phyloP scores from a whole-genome alignment of 78 protist species.

The Emiliania huxleyi region DNA sequence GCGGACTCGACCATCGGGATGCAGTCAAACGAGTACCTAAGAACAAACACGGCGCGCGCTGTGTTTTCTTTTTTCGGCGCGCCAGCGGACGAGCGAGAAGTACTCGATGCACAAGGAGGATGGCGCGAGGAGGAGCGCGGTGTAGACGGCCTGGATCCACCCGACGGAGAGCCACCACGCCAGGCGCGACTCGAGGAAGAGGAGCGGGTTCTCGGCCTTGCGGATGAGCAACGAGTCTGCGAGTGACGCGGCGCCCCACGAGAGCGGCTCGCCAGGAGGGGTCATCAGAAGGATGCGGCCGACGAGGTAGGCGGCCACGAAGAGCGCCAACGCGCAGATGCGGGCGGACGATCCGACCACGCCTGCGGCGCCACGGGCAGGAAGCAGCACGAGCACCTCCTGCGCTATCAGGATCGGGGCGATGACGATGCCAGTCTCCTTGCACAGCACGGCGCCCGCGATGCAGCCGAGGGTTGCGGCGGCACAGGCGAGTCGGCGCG shows the following conservation, averaged over 20 bases:
- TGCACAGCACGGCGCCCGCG: slow-evolving; percentile 5
- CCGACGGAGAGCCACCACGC: neutral
- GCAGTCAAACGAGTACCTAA: slow-evolving; percentile 29
- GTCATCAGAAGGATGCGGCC: neutral
- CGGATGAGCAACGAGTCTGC: neutral
- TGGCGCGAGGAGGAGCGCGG: neutral
- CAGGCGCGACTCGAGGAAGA: neutral
- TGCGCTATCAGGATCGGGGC: neutral
- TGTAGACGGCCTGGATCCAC: neutral
- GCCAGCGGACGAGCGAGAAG: too few species aligned
- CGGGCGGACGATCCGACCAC: neutral
- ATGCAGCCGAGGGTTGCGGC: neutral
- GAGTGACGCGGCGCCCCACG: neutral
- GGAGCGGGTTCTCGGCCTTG: neutral
- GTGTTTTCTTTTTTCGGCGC: too few species aligned
- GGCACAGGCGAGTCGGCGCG: too few species aligned
- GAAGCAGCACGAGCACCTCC: neutral
- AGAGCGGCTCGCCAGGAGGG: neutral
- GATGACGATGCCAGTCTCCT: slow-evolving; percentile 25
- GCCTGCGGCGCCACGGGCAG: neutral
- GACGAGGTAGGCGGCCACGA: too few species aligned
- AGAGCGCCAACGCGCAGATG: too few species aligned
- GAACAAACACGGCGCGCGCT: too few species aligned
- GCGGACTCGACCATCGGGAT: neutral
- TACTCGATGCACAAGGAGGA: neutral